Evolutionary conservation across 2,329 filamentous ascomycete species (phyloP).

Genomic region (Colletotrichum trifolii): DNA sequence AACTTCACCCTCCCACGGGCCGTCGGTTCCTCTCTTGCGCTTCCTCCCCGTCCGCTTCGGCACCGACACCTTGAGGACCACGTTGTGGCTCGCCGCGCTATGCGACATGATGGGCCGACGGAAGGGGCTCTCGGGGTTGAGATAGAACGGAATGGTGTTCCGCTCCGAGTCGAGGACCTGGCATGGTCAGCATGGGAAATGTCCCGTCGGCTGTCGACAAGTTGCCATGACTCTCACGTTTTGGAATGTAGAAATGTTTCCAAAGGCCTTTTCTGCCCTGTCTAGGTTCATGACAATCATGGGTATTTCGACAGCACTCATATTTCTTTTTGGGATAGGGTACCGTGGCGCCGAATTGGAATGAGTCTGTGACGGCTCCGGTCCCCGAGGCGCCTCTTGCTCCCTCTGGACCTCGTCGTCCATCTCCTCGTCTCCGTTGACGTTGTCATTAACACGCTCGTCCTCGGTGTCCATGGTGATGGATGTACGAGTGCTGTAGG

Average conservation of each 20-base stretch:
- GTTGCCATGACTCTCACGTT: slow-evolving; percentile 46
- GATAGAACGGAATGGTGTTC: slow-evolving; percentile 73
- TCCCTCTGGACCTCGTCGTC: not conserved
- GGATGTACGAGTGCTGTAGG: slow-evolving; percentile 1
- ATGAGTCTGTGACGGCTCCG: not conserved
- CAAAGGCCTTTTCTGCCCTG: slow-evolving; percentile 55
- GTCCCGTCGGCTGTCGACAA: not conserved
- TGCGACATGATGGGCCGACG: slow-evolving; percentile 83
- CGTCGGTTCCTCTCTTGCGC: slow-evolving; percentile 81
- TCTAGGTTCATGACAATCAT: slow-evolving; percentile 57
- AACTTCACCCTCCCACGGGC: slow-evolving; percentile 66
- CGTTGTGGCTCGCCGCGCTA: slow-evolving; percentile 80
- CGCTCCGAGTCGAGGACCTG: slow-evolving; percentile 61
- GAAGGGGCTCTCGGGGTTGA: slow-evolving; percentile 83
- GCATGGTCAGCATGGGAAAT: slow-evolving; percentile 4
- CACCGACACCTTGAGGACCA: slow-evolving; percentile 87
- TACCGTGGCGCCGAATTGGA: slow-evolving; percentile 41
- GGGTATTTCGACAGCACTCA: slow-evolving; percentile 56
- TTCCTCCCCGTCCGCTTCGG: slow-evolving; percentile 89
- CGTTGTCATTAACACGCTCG: slow-evolving; percentile 5
- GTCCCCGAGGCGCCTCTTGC: not conserved
- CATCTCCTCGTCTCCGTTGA: not conserved
- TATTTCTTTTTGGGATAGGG: slow-evolving; percentile 46
- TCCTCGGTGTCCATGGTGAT: slow-evolving; percentile 30
- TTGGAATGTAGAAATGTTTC: slow-evolving; percentile 49